Evolutionary conservation across 106 monocot genomes (phyloP).

Genomic region (Allium fistulosum): DNA sequence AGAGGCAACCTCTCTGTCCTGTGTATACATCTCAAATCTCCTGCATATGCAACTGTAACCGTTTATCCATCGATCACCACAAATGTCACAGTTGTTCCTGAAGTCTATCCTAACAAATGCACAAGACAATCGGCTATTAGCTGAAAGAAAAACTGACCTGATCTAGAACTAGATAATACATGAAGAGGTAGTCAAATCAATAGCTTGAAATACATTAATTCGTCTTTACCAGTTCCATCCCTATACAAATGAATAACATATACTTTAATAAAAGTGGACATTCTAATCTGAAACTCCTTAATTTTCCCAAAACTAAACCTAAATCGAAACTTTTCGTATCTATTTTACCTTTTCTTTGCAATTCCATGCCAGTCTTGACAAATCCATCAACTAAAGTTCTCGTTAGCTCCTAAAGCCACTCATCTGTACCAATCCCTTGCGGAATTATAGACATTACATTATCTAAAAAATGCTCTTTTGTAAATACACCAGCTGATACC

Average conservation of each 20-base stretch:
- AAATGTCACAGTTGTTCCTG: conserved; percentile 48
- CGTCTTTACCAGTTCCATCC: no score
- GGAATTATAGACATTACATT: conserved; percentile 79
- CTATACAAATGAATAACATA: neutral
- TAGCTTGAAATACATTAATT: no score
- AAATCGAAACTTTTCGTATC: no score
- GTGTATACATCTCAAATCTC: conserved; percentile 93
- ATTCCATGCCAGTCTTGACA: conserved; percentile 88
- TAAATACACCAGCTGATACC: conserved; percentile 74
- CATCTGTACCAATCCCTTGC: conserved; percentile 37
- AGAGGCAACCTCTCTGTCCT: no score
- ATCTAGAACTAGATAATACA: no score
- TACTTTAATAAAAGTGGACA: neutral
- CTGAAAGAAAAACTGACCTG: neutral
- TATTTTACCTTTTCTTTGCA: conserved; percentile 83
- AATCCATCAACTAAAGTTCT: conserved; percentile 79
- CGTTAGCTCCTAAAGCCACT: conserved; percentile 78
- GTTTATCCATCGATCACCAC: conserved; percentile 90
- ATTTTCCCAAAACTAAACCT: neutral
- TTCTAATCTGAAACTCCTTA: neutral
- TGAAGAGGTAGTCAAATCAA: no score
- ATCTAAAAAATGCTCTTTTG: conserved; percentile 79
- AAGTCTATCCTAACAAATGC: conserved; percentile 42
- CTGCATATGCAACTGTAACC: conserved; percentile 88
- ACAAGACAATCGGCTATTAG: conserved; percentile 3